Percentiles rank a stretch among this genome's conserved stretches.
These are phyloP conservation scores for Cyberlindnera nakhonratchasimensis DNA, from an alignment of 805 yeast genomes.

Conservation along the genomic window DNA sequence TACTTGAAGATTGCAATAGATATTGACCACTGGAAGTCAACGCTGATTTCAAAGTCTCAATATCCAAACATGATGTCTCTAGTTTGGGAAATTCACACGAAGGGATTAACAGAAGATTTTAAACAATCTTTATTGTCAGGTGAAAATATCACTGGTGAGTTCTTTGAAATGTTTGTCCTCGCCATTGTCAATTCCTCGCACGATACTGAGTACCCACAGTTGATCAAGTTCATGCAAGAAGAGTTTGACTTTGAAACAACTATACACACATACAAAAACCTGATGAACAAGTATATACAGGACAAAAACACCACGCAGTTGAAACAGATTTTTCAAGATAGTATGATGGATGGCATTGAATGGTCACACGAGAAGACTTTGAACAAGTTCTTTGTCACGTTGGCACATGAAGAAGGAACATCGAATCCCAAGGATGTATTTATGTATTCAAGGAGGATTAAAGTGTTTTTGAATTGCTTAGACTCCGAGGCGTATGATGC, in stretches of 20 bases:
- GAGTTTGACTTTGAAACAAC: slow-evolving; percentile 4
- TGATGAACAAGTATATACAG: slow-evolving; percentile 14
- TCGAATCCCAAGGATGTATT: slow-evolving; percentile 20
- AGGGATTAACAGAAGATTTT: slow-evolving; percentile 2
- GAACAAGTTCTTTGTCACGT: slow-evolving; percentile 28
- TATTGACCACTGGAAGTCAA: neutral
- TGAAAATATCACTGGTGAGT: neutral
- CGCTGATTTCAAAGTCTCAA: neutral
- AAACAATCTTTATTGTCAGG: neutral
- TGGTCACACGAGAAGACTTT: slow-evolving; percentile 36
- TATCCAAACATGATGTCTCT: neutral
- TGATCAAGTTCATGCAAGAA: slow-evolving; percentile 7
- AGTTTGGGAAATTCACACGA: slow-evolving; percentile 1
- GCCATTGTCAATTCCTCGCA: slow-evolving; percentile 7
- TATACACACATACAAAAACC: slow-evolving; percentile 9
- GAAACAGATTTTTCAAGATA: slow-evolving; percentile 33
- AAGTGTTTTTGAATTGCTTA: slow-evolving; percentile 36
- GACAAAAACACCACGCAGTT: slow-evolving; percentile 1
- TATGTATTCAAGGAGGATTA: slow-evolving; percentile 40
- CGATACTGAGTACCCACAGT: slow-evolving; percentile 1
- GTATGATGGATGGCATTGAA: slow-evolving; percentile 37
- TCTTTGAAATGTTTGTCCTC: slow-evolving; percentile 3
- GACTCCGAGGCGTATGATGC: slow-evolving; percentile 38
- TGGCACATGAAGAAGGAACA: slow-evolving; percentile 28
- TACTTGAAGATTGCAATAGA: neutral